Evolutionary conservation across 139 green algal genomes (phyloP), one percentile per base, ranked within the genome.

Genomic region (Diplosphaera chodatii): DNA sequence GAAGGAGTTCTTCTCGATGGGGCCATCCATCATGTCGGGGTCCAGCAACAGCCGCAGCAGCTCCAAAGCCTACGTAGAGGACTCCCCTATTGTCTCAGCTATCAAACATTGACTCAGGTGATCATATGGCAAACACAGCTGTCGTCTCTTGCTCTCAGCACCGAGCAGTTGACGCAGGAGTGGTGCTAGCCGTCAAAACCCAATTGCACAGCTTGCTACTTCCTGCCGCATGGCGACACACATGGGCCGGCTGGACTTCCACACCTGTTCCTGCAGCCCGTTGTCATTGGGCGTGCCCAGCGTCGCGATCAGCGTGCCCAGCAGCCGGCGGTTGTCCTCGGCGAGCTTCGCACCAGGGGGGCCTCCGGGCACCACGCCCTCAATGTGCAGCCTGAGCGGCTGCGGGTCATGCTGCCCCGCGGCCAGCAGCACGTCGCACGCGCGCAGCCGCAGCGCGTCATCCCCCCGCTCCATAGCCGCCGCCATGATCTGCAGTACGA

Each of bases 361-460:
- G n/a, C n/a, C n/a, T n/a, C n/a, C n/a, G n/a, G n/a, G n/a, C n/a
- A n/a, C n/a, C n/a, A n/a, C n/a, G 34, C 78, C 28, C 63, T n/a
- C 33, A 31, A 99, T 75, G 77, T 91, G 94, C 27, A 69, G 67
- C 28, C 94, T 76, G 55, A 99, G 84, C 27, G 86, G 74, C 0
- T 66, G n/a, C 8, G 88, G 81, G 80, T 99, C 94, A 67, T 96
- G 91, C 66, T 89, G 82, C 55, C 88, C 83, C 4, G 79, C 74
- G 1, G 88, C 91, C 70, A 96, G 84, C 63, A 99, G 77, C 23
- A 98, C 82, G 78, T 97, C 94, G 15, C 83, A 89, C 0, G 87
- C 92, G 25, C 83, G 82, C 15, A 97, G 78, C 76, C 87, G 91
- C 27, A 87, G 29, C 22, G 67, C 66, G 16, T 78, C 59, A 21